Percentiles rank a stretch among this genome's conserved stretches.
Evolutionary conservation across 2,329 filamentous ascomycete species (phyloP).

Genomic region (Ophiostoma piceae): DNA sequence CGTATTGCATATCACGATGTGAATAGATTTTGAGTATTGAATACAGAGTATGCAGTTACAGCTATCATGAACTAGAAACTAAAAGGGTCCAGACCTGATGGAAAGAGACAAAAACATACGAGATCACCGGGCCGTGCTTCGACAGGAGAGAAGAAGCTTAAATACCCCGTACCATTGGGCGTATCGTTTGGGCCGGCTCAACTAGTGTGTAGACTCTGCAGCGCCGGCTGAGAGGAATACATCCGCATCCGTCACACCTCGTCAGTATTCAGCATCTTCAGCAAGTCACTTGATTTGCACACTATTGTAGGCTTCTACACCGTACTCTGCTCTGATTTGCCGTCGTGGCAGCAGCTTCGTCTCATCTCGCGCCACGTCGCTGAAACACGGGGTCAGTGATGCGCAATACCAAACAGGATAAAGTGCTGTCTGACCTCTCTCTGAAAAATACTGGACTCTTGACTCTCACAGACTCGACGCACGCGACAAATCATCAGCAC

Average conservation of each 20-base stretch:
- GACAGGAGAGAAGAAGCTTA: slow-evolving; percentile 18
- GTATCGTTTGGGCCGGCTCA: slow-evolving; percentile 3
- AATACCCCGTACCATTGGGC: slow-evolving; percentile 16
- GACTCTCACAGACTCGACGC: neutral
- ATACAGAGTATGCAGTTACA: too few relatives aligned
- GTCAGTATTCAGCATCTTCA: neutral
- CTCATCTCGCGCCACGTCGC: slow-evolving; percentile 6
- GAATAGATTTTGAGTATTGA: too few relatives aligned
- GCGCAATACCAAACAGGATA: slow-evolving; percentile 12
- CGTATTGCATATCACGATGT: neutral
- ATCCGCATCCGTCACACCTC: neutral
- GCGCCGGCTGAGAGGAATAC: neutral
- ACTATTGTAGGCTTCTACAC: too few relatives aligned
- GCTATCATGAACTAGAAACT: neutral
- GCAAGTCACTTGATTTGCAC: neutral
- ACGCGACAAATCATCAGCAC: neutral
- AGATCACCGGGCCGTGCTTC: neutral
- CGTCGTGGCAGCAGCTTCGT: neutral
- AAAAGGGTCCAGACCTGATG: neutral
- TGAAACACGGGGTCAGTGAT: slow-evolving; percentile 12
- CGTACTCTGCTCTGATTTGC: neutral
- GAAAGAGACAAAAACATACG: neutral
- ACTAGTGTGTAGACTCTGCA: neutral
- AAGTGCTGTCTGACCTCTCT: neutral
- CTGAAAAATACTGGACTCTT: neutral